Percentiles rank a stretch among this genome's conserved stretches.
Conservation (phyloP, 1,139 yeast species). For the Blastobotrys capitulatus region DNA sequence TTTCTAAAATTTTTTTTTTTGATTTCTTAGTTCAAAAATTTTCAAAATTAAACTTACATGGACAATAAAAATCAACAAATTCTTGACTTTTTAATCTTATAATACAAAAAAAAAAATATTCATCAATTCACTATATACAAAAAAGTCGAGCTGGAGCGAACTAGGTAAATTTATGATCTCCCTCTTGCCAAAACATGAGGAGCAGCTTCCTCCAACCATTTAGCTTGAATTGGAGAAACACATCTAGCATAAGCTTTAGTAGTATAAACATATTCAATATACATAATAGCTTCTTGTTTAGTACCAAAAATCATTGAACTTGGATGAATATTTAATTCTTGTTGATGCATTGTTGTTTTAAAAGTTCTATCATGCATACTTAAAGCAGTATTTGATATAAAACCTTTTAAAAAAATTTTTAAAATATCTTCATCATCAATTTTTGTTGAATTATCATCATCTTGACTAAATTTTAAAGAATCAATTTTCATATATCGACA, state of each 20-base stretch:
- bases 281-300: constrained; percentile 82
- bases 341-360: constrained; percentile 63
- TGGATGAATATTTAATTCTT: constrained; percentile 80
- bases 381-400: constrained; percentile 78
- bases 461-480: constrained; percentile 13
- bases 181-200: constrained; percentile 53
- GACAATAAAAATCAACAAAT: no score
- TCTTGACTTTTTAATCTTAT: no score
- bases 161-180: no score
- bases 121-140: no score
- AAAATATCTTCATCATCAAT: constrained; percentile 49
- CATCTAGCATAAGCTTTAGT: constrained; percentile 88
- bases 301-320: constrained; percentile 83
- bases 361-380: constrained; percentile 95
- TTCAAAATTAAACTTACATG: no score
- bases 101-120: no score
- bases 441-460: constrained; percentile 13
- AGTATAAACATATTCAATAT: constrained; percentile 89
- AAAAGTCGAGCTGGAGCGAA: no score
- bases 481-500: constrained; percentile 53
- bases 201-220: constrained; percentile 83
- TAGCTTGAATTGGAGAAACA: constrained; percentile 75
- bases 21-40: no score
- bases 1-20: no score
- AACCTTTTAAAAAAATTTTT: constrained; percentile 68